Percentiles rank a stretch among this genome's conserved stretches.
Evolutionary conservation across 1,139 yeast genomes (phyloP).

Genomic region (Pichia terricola): DNA sequence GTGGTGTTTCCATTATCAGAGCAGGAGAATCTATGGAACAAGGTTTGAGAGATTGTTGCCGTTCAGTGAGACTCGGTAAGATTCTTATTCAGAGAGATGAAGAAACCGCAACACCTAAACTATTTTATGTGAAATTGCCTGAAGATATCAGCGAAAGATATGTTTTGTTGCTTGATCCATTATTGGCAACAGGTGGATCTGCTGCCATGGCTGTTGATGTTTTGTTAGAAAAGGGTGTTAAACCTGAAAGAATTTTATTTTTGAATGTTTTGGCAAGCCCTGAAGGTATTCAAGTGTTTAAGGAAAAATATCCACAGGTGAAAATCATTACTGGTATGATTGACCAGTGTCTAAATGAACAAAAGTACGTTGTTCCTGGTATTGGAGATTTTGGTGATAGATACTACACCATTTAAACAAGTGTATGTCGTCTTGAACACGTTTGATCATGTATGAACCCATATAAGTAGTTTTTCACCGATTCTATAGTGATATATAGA

Average conservation of each 20-base stretch:
- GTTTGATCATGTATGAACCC: not conserved
- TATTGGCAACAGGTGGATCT: slow-evolving; percentile 98
- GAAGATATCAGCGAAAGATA: slow-evolving; percentile 81
- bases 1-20: slow-evolving; percentile 94
- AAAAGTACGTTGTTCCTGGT: slow-evolving; percentile 85
- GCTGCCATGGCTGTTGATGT: slow-evolving; percentile 97
- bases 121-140: slow-evolving; percentile 88
- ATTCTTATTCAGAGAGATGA: slow-evolving; percentile 95
- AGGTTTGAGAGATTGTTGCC: slow-evolving; percentile 91
- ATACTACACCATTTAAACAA: slow-evolving; percentile 69
- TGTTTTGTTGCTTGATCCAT: slow-evolving; percentile 87
- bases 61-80: slow-evolving; percentile 93
- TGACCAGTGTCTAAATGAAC: slow-evolving; percentile 76
- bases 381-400: slow-evolving; percentile 97
- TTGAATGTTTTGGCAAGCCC: slow-evolving; percentile 89
- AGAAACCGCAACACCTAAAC: slow-evolving; percentile 71
- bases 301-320: slow-evolving; percentile 68
- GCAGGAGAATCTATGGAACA: slow-evolving; percentile 99
- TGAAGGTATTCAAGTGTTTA: slow-evolving; percentile 79
- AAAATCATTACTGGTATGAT: slow-evolving; percentile 90
- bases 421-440: too few species aligned
- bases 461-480: too few species aligned
- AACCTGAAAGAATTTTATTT: slow-evolving; percentile 76
- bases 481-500: too few species aligned
- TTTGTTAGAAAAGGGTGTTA: slow-evolving; percentile 74